These are phyloP conservation scores for Cystobasidium sp. DNA, from an alignment of 1,284 basidiomycete genomes.

Conservation along the genomic window DNA sequence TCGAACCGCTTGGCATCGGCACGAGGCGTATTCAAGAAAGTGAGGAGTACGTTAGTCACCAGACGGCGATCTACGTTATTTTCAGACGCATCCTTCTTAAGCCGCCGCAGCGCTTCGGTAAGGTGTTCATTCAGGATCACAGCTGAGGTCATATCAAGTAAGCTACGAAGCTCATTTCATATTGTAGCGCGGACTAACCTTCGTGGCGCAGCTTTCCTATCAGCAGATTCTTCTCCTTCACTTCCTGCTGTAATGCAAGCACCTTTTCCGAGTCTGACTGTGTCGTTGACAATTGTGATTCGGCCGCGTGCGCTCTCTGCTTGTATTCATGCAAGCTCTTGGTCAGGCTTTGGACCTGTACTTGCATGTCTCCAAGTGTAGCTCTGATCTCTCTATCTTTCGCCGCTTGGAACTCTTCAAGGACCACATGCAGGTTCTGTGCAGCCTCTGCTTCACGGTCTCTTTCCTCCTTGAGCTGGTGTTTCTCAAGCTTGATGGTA, in stretches of 20 bases:
- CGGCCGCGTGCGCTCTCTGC: slow-evolving; percentile 79
- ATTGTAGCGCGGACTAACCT: slow-evolving; percentile 62
- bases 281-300: slow-evolving; percentile 75
- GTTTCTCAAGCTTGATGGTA: slow-evolving; percentile 63
- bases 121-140: slow-evolving; percentile 97
- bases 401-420: slow-evolving; percentile 85
- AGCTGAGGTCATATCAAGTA: slow-evolving; percentile 61
- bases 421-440: slow-evolving; percentile 82
- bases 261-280: slow-evolving; percentile 69
- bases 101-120: slow-evolving; percentile 90
- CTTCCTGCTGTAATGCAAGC: slow-evolving; percentile 77
- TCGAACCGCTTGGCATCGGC: slow-evolving; percentile 94
- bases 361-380: slow-evolving; percentile 79
- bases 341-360: slow-evolving; percentile 71
- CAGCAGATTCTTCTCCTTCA: slow-evolving; percentile 90
- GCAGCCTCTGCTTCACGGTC: slow-evolving; percentile 75
- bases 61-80: slow-evolving; percentile 90
- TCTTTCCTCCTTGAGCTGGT: slow-evolving; percentile 65
- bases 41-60: slow-evolving; percentile 92
- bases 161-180: background rate
- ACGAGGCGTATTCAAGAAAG: slow-evolving; percentile 86
- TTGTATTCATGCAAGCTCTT: slow-evolving; percentile 82
- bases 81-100: slow-evolving; percentile 81
- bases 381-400: slow-evolving; percentile 66
- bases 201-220: slow-evolving; percentile 94